Percentiles rank a stretch among this genome's conserved stretches.
Conservation (phyloP, 768 basidiomycete species). For the Vararia minispora region DNA sequence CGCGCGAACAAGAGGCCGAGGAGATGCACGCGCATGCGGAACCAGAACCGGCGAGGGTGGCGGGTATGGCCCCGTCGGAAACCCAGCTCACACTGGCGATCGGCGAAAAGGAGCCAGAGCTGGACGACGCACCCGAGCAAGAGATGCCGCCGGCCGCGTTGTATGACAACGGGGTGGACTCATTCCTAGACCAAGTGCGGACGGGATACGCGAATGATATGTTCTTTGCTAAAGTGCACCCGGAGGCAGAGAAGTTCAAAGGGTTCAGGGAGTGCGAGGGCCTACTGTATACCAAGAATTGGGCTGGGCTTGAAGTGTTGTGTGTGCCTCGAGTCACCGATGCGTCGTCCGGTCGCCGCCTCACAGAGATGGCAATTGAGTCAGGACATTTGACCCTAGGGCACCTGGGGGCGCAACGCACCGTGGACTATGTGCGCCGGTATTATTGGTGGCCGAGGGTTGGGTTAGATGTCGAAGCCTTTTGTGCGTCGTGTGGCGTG, state of each 20-base stretch:
- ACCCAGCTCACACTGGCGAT: neutral
- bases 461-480: conserved; percentile 9
- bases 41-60: too few relatives aligned
- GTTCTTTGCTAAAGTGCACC: conserved; percentile 8
- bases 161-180: too few relatives aligned
- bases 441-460: conserved; percentile 28
- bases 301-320: conserved; percentile 2
- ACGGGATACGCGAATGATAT: conserved; percentile 7
- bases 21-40: too few relatives aligned
- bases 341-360: conserved; percentile 1
- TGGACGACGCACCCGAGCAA: neutral
- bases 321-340: conserved; percentile 16
- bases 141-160: too few relatives aligned
- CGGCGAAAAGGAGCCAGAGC: neutral
- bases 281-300: conserved; percentile 1
- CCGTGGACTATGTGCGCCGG: conserved; percentile 19
- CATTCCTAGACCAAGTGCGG: conserved; percentile 3
- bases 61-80: too few relatives aligned
- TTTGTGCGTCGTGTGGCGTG: conserved; percentile 15
- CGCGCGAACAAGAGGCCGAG: neutral
- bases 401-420: conserved; percentile 21
- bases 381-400: conserved; percentile 23
- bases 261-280: conserved; percentile 5
- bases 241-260: neutral
- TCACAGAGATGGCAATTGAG: conserved; percentile 15